A percentile compares a stretch with the other conserved stretches of the same genome.
Evolutionary conservation across 2,329 filamentous ascomycete species (phyloP).

Genomic region (Fusarium drepaniforme): DNA sequence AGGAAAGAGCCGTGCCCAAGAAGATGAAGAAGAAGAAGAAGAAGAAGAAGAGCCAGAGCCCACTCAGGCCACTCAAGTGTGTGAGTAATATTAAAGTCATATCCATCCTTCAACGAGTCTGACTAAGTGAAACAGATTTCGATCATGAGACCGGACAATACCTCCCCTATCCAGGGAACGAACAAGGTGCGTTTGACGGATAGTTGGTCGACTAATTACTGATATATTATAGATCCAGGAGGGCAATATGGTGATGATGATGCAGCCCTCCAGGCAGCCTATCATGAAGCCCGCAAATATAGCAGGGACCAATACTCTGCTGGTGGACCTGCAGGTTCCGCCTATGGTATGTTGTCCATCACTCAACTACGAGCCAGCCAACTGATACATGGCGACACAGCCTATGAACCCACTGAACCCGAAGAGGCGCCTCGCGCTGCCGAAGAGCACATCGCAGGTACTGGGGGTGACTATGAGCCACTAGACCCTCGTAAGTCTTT

Average conservation of each 20-base stretch:
- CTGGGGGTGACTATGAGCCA: slow-evolving; percentile 37
- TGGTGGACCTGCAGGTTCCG: slow-evolving; percentile 23
- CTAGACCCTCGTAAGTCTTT: slow-evolving; percentile 53
- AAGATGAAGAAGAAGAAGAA: slow-evolving; percentile 32
- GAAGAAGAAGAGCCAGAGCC: slow-evolving; percentile 27
- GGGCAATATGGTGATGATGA: slow-evolving; percentile 21
- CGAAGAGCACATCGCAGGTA: slow-evolving; percentile 32
- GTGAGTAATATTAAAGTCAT: slow-evolving; percentile 4
- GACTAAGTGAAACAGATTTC: slow-evolving; percentile 12
- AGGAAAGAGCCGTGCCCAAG: slow-evolving; percentile 33
- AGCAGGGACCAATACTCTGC: slow-evolving; percentile 16
- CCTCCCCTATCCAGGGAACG: not conserved
- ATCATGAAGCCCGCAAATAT: slow-evolving; percentile 25
- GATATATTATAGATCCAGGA: slow-evolving; percentile 8
- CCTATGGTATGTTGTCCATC: slow-evolving; percentile 19
- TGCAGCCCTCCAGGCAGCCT: slow-evolving; percentile 15
- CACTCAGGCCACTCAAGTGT: not conserved
- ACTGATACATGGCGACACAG: slow-evolving; percentile 2
- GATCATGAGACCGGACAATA: slow-evolving; percentile 25
- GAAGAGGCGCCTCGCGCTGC: slow-evolving; percentile 31
- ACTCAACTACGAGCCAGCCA: not conserved
- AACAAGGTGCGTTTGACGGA: slow-evolving; percentile 17
- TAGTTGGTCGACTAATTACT: not conserved
- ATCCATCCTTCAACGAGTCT: not conserved
- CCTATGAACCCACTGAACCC: slow-evolving; percentile 42